These are phyloP conservation scores for Gastrodia elata DNA, from an alignment of 106 monocot species.

Conservation along the genomic window DNA sequence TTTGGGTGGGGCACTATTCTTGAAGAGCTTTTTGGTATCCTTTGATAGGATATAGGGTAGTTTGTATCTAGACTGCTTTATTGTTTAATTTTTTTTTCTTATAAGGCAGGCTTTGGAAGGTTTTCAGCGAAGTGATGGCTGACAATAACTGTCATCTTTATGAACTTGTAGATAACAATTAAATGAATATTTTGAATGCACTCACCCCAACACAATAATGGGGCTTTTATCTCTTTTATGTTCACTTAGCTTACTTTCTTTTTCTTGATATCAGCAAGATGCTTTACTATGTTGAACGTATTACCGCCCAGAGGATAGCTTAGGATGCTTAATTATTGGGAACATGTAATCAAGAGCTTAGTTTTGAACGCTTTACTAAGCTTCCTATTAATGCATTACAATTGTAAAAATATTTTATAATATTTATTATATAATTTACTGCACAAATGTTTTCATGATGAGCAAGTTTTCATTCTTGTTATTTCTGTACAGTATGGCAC, in stretches of 20 bases:
- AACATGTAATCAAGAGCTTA: no score
- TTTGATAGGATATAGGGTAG: no score
- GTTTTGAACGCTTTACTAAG: no score
- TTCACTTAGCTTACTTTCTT: background rate
- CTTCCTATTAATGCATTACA: background rate
- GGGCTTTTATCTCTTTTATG: no score
- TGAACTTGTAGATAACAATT: background rate
- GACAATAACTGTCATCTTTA: background rate
- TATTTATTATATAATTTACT: background rate
- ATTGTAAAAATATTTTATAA: constrained; percentile 4
- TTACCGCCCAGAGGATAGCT: background rate
- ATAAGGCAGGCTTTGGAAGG: background rate
- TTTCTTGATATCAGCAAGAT: no score
- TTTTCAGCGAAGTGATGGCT: background rate
- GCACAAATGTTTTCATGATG: background rate
- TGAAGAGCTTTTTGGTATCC: no score
- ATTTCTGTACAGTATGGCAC: background rate
- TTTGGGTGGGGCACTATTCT: no score
- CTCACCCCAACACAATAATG: background rate
- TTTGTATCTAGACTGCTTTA: no score
- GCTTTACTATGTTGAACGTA: background rate
- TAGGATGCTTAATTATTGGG: background rate
- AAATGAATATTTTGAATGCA: background rate
- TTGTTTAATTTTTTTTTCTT: background rate
- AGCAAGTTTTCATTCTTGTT: background rate